Base-by-base conservation (phyloP, 2,329 filamentous ascomycete species). In the Diaporthe destruens region DNA sequence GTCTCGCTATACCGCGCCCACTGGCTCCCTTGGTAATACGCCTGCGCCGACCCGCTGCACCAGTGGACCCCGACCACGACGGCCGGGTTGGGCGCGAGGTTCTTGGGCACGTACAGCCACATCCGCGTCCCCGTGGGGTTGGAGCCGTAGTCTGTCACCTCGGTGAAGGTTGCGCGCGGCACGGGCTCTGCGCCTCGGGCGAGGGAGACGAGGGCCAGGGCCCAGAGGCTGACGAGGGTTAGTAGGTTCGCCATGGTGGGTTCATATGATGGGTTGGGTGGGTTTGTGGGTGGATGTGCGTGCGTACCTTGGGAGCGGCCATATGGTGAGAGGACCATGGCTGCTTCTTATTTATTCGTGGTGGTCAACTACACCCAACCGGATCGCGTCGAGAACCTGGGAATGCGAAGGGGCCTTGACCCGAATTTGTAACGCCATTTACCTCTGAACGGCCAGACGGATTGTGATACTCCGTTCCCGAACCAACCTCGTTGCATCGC, bases 1-100 rank as follows among this genome's bases (percentile, higher is more conserved):
- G 80, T 76, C 74, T 84, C 82, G n/a, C 82, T 80, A 6, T 83
- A 79, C 51, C 77, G 76, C 18, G 83, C 84, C 77, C 89, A 91
- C 0, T 85, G 86, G 0, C 84, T 85, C 53, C 81, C 80, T 18
- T 74, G 76, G 81, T 85, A 88, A 79, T 86, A 89, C 2, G 83
- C 84, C 65, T 81, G 77, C 0, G 84, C 87, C 0, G 84, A 85
- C 51, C 87, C 87, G 4, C 80, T 80, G 82, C 88, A 90, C 80
- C 86, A 89, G 81, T 90, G 85, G 74, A 87, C 23, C 20, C 51
- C 67, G 3, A 69, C 42, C 51, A 69, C 42, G 42, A 69, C 36
- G 9, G 67, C 67, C 0, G 67, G 67, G 20, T 34, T 61, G 25
- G 67, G 23, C 5, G 34, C 54, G 3, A 69, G 49, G 51, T 47